These are phyloP conservation scores for Pinguiococcus pyrenoidosus DNA, from an alignment of 108 stramenopile species.

Conservation along the genomic window DNA sequence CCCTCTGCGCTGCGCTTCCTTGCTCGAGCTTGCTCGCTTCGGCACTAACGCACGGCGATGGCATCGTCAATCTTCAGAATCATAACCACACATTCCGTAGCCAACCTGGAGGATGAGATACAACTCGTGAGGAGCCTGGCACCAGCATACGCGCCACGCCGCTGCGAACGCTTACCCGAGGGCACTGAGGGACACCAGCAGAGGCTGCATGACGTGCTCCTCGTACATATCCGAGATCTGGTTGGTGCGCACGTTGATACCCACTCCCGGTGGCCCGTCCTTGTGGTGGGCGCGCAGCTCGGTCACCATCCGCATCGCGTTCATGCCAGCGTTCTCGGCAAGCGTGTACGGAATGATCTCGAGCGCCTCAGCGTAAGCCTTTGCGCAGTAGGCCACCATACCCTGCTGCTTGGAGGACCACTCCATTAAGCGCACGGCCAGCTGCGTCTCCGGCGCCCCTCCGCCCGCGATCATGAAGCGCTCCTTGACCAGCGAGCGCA, in stretches of 20 bases:
- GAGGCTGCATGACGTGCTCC: conserved; percentile 83
- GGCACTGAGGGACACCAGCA: conserved; percentile 78
- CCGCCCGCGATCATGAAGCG: conserved; percentile 91
- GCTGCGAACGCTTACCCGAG: too few species aligned
- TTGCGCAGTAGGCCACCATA: conserved; percentile 83
- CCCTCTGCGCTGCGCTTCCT: too few species aligned
- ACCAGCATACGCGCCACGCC: too few species aligned
- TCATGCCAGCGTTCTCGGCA: conserved; percentile 97
- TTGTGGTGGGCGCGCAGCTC: conserved; percentile 72
- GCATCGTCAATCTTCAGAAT: conserved; percentile 96
- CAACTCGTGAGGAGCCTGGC: too few species aligned
- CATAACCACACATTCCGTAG: conserved; percentile 94
- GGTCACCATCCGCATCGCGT: conserved; percentile 92
- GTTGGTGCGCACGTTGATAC: conserved; percentile 8
- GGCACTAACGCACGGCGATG: conserved; percentile 49
- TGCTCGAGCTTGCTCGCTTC: neutral
- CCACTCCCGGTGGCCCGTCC: neutral
- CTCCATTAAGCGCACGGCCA: conserved; percentile 61
- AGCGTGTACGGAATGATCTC: conserved; percentile 98
- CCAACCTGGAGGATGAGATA: too few species aligned
- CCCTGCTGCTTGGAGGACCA: conserved; percentile 64
- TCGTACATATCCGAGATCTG: conserved; percentile 83
- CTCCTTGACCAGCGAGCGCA: conserved; percentile 77
- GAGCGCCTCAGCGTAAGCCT: conserved; percentile 92
- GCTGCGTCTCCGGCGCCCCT: conserved; percentile 92